Evolutionary conservation across 2,329 filamentous ascomycete species (phyloP).

Genomic region (Cladophialophora psammophila): DNA sequence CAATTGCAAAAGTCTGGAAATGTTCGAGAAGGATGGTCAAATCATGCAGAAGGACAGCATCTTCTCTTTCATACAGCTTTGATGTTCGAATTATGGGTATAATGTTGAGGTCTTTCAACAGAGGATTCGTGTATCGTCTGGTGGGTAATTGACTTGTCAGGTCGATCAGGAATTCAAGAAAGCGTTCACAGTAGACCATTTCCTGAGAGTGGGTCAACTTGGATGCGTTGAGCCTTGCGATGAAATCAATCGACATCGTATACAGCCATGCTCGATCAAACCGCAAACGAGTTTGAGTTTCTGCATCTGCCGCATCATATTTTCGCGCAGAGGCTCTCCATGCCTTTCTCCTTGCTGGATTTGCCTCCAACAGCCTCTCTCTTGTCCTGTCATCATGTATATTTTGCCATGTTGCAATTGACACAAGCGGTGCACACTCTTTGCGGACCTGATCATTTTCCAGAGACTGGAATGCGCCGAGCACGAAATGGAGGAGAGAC

Average conservation of each 20-base stretch:
- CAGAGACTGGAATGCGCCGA: conserved; percentile 89
- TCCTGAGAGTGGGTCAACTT: conserved; percentile 56
- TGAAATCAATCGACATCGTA: conserved; percentile 81
- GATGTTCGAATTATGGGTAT: conserved; percentile 80
- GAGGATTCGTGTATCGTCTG: conserved; percentile 86
- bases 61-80: conserved; percentile 75
- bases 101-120: conserved; percentile 85
- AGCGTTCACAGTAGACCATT: conserved; percentile 88
- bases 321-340: conserved; percentile 89
- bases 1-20: conserved; percentile 86
- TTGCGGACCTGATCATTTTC: conserved; percentile 89
- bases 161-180: conserved; percentile 88
- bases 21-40: conserved; percentile 81
- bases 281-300: conserved; percentile 76
- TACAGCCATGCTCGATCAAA: conserved; percentile 97
- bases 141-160: conserved; percentile 93
- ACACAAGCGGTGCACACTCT: conserved; percentile 93
- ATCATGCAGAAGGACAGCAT: conserved; percentile 80
- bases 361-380: conserved; percentile 75
- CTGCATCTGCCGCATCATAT: conserved; percentile 84
- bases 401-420: conserved; percentile 95
- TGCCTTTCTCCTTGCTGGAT: conserved; percentile 79
- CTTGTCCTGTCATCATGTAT: conserved; percentile 78
- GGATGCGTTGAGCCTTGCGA: conserved; percentile 71
- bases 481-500: conserved; percentile 87